Conservation (phyloP, 805 yeast species). For the Brettanomyces sp. region DNA sequence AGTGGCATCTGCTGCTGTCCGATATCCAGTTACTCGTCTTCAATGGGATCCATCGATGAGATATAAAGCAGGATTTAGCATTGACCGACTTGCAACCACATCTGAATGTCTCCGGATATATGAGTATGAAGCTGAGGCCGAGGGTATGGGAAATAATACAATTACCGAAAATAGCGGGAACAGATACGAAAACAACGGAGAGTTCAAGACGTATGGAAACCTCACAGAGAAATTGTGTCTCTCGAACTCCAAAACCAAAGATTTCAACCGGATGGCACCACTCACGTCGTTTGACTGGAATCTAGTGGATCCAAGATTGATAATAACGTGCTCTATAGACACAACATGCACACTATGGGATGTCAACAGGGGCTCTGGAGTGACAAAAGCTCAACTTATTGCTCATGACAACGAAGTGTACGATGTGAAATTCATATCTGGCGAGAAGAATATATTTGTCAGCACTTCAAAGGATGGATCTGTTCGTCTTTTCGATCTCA, state of each 20-base stretch:
- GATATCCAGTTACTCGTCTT: conserved; percentile 62
- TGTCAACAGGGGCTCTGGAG: conserved; percentile 44
- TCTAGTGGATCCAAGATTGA: conserved; percentile 50
- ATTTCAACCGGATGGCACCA: conserved; percentile 63
- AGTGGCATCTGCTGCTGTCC: conserved; percentile 26
- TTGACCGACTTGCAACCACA: conserved; percentile 52
- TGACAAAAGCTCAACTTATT: conserved; percentile 84
- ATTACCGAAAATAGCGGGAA: neutral
- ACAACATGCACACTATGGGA: conserved; percentile 99
- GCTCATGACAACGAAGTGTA: conserved; percentile 95
- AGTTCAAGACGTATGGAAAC: neutral
- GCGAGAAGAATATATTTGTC: conserved; percentile 70
- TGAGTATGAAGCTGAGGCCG: conserved; percentile 16
- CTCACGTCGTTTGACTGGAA: conserved; percentile 95
- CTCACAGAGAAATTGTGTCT: conserved; percentile 32
- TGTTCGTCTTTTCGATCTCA: conserved; percentile 81
- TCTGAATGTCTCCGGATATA: conserved; percentile 60
- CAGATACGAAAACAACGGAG: conserved; percentile 1
- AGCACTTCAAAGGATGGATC: conserved; percentile 95
- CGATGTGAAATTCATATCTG: conserved; percentile 78
- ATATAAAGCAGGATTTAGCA: conserved; percentile 13
- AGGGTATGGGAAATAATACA: neutral
- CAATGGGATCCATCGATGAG: conserved; percentile 58
- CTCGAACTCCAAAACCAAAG: conserved; percentile 33
- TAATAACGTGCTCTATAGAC: conserved; percentile 83